Conservation (phyloP, 1,284 basidiomycete genomes). For the Ganoderma sinense region DNA sequence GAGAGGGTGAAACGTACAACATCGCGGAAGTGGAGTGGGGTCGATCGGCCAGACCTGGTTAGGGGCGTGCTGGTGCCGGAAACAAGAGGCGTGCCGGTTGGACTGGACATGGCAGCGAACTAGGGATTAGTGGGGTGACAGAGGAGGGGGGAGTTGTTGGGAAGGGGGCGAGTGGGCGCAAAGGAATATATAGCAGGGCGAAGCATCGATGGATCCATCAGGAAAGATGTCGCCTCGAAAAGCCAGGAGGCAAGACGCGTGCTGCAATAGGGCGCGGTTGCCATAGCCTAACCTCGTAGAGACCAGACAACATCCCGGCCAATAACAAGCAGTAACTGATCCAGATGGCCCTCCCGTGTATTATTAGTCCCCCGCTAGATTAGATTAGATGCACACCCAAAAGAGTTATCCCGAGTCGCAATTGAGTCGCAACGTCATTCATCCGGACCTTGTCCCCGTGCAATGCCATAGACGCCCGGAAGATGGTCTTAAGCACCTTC, state of each 20-base stretch:
- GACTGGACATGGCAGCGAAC: not conserved
- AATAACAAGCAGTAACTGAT: not conserved
- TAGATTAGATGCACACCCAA: conserved; percentile 14
- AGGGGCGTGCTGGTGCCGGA: conserved; percentile 28
- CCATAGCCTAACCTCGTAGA: conserved; percentile 5
- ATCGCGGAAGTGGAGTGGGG: conserved; percentile 35
- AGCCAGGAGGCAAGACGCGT: conserved; percentile 19
- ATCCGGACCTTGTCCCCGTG: conserved; percentile 21
- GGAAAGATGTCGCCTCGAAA: conserved; percentile 1
- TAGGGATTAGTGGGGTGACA: conserved; percentile 10
- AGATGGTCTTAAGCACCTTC: conserved; percentile 22
- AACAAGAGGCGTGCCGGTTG: conserved; percentile 12
- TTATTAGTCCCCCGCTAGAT: conserved; percentile 26
- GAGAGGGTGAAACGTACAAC: conserved; percentile 24
- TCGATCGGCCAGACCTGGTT: conserved; percentile 36
- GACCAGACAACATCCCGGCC: conserved; percentile 1
- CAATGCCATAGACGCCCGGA: conserved; percentile 23
- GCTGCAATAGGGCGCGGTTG: conserved; percentile 1
- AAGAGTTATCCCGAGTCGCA: conserved; percentile 5
- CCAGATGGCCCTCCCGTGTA: conserved; percentile 2
- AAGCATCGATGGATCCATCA: conserved; percentile 8
- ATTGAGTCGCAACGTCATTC: conserved; percentile 8
- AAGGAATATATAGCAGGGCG: conserved; percentile 20
- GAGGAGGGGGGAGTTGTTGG: not conserved
- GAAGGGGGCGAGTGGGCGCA: not conserved